A percentile compares a stretch with the other conserved stretches of the same genome.
These are phyloP conservation scores for Pseudognaphalium luteoalbum DNA, from an alignment of 129 eudicot species.

Conservation along the genomic window DNA sequence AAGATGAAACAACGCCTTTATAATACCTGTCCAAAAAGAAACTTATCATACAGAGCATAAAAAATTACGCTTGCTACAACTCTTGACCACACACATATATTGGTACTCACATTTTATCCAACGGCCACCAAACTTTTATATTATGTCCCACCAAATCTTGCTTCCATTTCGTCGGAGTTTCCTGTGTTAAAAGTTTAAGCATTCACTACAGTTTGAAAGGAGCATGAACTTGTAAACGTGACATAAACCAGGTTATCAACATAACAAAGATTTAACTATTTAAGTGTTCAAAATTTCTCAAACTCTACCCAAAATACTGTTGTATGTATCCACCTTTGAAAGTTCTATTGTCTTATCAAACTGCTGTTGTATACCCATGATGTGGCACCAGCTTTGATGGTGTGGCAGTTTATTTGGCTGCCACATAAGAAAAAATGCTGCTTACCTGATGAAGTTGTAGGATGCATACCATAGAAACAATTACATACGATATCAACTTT, in stretches of 20 bases:
- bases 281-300: not conserved
- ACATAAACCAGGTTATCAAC: not conserved
- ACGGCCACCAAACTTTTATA: conserved; percentile 92
- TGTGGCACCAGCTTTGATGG: too few species aligned
- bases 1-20: conserved; percentile 50
- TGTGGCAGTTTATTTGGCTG: too few species aligned
- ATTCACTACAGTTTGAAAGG: not conserved
- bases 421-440: too few species aligned
- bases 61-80: not conserved
- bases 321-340: too few species aligned
- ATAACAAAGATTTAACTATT: not conserved
- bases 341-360: too few species aligned
- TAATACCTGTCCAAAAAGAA: conserved; percentile 48
- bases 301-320: too few species aligned
- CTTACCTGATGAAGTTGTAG: too few species aligned
- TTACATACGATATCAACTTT: too few species aligned
- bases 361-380: too few species aligned
- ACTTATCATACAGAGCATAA: not conserved
- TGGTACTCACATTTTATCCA: conserved; percentile 58
- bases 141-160: conserved; percentile 60
- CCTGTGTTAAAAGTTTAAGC: conserved; percentile 31
- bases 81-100: conserved; percentile 4
- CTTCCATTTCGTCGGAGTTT: conserved; percentile 33
- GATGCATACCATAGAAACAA: too few species aligned
- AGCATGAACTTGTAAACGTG: not conserved